Evolutionary conservation across 2,329 filamentous ascomycete species (phyloP), one percentile per base, ranked within the genome.

Genomic region (Cercospora nicotianae): DNA sequence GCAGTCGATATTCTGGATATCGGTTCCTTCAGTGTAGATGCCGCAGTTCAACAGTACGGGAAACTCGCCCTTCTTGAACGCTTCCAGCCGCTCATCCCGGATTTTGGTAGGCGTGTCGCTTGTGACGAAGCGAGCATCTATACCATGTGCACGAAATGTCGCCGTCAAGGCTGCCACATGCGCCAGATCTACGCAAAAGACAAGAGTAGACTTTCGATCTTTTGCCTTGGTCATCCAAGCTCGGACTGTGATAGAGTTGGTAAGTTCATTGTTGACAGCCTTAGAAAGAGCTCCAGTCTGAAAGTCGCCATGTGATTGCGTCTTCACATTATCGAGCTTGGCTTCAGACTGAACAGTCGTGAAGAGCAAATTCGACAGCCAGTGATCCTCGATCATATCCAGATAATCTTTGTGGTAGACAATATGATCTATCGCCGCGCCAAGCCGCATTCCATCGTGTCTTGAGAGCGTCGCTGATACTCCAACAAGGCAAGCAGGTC

Each of bases 1-100:
- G 76, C 95, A 98, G 81, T 99, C 95, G 72, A 99, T 92, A 77
- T 96, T 97, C 5, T 96, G 95, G 33, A 99, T 97, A 76, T 99
- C 95, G 0, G 95, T 99, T 2, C 95, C 95, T 81, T 99, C 95
- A 0, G 94, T 98, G 76, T 97, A 98, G 48, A 99, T 91, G 8
- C 94, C 94, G 76, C 95, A 98, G 77, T 99, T 99, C 62, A 99
- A 82, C 13, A 99, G 85, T 0, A 99, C 92, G 0, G 93, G 92
- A 70, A 92, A 98, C 53, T 93, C 87, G 7, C 89, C 87, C 1
- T 83, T 85, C 71, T 87, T 91, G 80, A 99, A 99, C 2, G 87
- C 87, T 33, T 92, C 89, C 1, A 99, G 84, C 1, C 87, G 87
- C 61, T 90, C 84, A 61, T 87, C 86, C 55, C 95, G 87, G 62